Base-by-base conservation (phyloP, 2,329 filamentous ascomycete species). In the Talaromyces sp. region DNA sequence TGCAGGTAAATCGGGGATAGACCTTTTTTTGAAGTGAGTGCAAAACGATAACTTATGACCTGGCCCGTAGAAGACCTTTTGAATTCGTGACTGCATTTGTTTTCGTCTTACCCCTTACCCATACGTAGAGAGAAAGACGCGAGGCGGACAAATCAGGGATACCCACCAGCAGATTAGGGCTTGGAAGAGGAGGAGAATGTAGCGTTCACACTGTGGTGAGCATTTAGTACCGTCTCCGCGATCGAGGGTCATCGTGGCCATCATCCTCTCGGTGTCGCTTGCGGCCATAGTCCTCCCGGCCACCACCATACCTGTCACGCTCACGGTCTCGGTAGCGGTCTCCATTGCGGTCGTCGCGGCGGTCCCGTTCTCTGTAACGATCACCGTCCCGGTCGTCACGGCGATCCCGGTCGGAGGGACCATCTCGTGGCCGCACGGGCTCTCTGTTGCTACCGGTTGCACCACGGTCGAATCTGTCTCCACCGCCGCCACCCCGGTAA, bases 361-460 rank as follows among this genome's bases (percentile, higher is more conserved):
- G 59, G 49, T 50, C 36, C 8, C 51, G 51, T 24, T 61, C 58
- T 41, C 61, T 57, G 36, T 56, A 52, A 36, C 56, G 55, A 40
- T 79, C 79, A 56, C 82, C 76, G 63, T 86, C 84, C 65, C 85
- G 66, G 47, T 77, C 74, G 49, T 75, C 74, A 33, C 75, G 64
- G 50, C 77, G 65, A 50, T 75, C 73, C 50, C 75, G 74, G 52
- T 77, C 68, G 37, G 69, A 80, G 73, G 83, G 82, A 63, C 80
- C 80, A 70, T 87, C 85, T 65, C 86, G 76, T 48, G 85, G 84
- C 67, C 88, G 86, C 70, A 94, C 84, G 56, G 90, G 90, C 71
- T 95, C 91, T 74, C 88, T 88, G 75, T 95, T 94, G 77, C 89
- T 89, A 61, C 89, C 89, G 51, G 85, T 87, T 39, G 78, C 76